Percentiles rank a stretch among this genome's conserved stretches.
phyloP scores from a whole-genome alignment of 2,329 filamentous ascomycete species.

The Stagonosporopsis chrysanthemi region DNA sequence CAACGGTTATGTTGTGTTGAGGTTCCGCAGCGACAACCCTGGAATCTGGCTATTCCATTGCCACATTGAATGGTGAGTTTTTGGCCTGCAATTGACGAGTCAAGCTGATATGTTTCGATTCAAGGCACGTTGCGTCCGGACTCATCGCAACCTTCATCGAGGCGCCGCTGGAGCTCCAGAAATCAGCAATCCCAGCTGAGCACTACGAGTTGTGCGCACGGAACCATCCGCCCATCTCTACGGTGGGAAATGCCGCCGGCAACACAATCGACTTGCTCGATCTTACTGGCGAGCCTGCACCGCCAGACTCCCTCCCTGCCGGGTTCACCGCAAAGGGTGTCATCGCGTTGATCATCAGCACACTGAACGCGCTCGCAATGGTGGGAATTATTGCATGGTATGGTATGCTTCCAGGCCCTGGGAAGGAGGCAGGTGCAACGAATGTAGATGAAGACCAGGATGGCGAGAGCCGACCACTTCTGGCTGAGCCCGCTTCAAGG shows the following conservation, averaged over 20 bases:
- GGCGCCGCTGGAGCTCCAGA: conserved; percentile 2
- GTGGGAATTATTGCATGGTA: conserved; percentile 14
- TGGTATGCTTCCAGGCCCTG: neutral
- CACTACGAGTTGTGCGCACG: conserved; percentile 1
- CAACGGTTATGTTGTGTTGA: conserved; percentile 62
- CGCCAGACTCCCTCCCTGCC: neutral
- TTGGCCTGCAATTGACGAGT: neutral
- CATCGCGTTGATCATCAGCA: conserved; percentile 1
- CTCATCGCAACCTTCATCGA: conserved; percentile 14
- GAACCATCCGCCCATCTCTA: neutral
- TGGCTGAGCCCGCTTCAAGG: neutral
- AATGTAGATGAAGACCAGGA: neutral
- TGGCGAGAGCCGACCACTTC: neutral
- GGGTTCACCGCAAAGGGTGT: conserved; percentile 7
- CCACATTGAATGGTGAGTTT: conserved; percentile 44
- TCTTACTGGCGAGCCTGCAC: conserved; percentile 5
- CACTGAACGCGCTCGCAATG: conserved; percentile 1
- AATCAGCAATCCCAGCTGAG: neutral
- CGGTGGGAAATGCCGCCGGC: conserved; percentile 3
- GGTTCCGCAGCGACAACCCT: conserved; percentile 62
- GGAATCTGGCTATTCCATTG: conserved; percentile 45
- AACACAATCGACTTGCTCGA: conserved; percentile 1
- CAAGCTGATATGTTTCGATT: neutral
- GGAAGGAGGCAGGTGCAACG: neutral
- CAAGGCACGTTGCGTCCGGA: conserved; percentile 10